Evolutionary conservation across 495 filamentous ascomycete species (phyloP).

Genomic region (Penicillium alfredii): DNA sequence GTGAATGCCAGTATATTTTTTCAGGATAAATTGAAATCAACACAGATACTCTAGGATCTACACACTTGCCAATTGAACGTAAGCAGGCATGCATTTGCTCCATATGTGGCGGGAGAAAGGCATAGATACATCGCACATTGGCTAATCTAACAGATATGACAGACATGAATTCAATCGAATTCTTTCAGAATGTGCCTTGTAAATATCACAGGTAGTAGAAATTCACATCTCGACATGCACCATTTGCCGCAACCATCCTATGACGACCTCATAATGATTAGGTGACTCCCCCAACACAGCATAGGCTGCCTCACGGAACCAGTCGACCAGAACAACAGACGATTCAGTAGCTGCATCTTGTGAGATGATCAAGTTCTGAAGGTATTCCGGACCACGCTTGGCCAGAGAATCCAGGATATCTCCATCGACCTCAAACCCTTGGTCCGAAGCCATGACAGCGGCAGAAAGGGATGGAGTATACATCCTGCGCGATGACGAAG

Average conservation of each 20-base stretch:
- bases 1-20: too few species aligned
- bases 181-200: too few species aligned
- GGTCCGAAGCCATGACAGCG: too few species aligned
- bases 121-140: not conserved
- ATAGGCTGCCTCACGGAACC: slow-evolving; percentile 23
- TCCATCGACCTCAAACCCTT: slow-evolving; percentile 62
- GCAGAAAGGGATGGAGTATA: too few species aligned
- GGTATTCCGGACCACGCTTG: slow-evolving; percentile 35
- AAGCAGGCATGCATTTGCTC: too few species aligned
- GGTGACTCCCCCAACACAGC: slow-evolving; percentile 20
- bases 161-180: not conserved
- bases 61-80: too few species aligned
- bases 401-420: slow-evolving; percentile 55
- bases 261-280: slow-evolving; percentile 19
- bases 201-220: not conserved
- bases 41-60: too few species aligned
- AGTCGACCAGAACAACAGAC: slow-evolving; percentile 7
- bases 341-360: slow-evolving; percentile 1
- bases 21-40: too few species aligned
- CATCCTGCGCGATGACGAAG: slow-evolving; percentile 21
- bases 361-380: slow-evolving; percentile 34
- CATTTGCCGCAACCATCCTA: slow-evolving; percentile 28
- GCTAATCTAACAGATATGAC: not conserved
- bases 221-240: slow-evolving; percentile 21
- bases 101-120: too few species aligned